Evolutionary conservation across 768 basidiomycete species (phyloP), one percentile per base, ranked within the genome.

Genomic region (Jaapia argillacea): DNA sequence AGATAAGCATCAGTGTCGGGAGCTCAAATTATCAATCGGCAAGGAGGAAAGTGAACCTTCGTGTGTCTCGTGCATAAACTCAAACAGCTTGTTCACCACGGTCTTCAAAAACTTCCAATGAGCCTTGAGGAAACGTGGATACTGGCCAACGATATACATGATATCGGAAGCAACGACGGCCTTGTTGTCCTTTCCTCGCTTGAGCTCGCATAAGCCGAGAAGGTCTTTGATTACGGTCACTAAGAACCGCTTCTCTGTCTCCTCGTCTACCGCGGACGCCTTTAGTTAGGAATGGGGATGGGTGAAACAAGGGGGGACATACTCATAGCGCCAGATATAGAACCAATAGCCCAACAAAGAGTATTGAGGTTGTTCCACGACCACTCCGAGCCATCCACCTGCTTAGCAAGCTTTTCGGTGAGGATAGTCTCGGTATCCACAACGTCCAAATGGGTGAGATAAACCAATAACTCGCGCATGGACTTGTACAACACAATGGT

Each of bases 41-140:
- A 4, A 37, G 21, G 14, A 27, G 31, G n/a, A 39, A 20, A 31
- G 57, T 69, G 28, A 43, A 84, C 89, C 92, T 70, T 99, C 96
- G 57, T 99, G 94, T 0, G 91, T 96, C 67, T 99, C 94, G 62
- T 99, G 96, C 92, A 98, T 98, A 62, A 99, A 99, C 60, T 99
- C 96, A 63, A 98, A 99, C 5, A 98, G 71, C 64, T 99, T 99
- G 69, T 98, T 99, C 49, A 99, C 94, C 43, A 99, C 96, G 2
- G 96, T 98, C 72, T 99, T 99, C 58, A 99, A 69, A 77, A 99
- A 99, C 67, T 98, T 99, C 96, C 96, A 99, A 61, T 99, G 96
- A 14, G 96, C 96, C 62, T 97, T 98, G 57, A 99, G 79, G 79
- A 98, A 99, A 26, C 96, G 82, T 36, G 96, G 96, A 58, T 99